phyloP scores from a whole-genome alignment of 305 asterid species.

The Striga hermonthica region DNA sequence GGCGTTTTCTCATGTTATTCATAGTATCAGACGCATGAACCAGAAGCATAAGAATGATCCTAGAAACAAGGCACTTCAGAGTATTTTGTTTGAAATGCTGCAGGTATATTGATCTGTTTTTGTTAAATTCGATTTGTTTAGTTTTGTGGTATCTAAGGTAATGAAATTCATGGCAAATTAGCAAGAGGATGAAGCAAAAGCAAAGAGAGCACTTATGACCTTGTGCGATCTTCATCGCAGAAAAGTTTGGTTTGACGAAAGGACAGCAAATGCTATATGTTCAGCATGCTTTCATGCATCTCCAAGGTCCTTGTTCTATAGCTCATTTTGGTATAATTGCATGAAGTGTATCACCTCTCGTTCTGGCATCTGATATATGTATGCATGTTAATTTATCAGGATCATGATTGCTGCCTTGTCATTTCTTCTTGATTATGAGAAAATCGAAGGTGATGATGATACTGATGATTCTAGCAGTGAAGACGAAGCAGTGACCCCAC shows the following conservation, averaged over 20 bases:
- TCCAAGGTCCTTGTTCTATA: conserved; percentile 41
- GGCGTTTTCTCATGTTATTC: conserved; percentile 74
- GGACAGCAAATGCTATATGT: conserved; percentile 88
- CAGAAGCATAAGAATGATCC: conserved; percentile 86
- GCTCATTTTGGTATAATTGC: neutral
- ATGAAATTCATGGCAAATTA: conserved; percentile 30
- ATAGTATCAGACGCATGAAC: conserved; percentile 70
- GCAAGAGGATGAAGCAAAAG: conserved; percentile 85
- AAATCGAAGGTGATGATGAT: conserved; percentile 66
- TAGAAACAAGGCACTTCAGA: conserved; percentile 75
- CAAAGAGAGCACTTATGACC: conserved; percentile 69
- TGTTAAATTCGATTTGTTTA: conserved; percentile 9
- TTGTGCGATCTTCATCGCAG: conserved; percentile 79
- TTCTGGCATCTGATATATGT: conserved; percentile 12
- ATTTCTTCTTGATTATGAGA: conserved; percentile 90
- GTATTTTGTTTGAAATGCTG: conserved; percentile 63
- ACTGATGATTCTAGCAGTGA: conserved; percentile 75
- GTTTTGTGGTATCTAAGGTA: conserved; percentile 22
- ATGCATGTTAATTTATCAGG: conserved; percentile 46
- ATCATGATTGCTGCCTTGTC: conserved; percentile 87
- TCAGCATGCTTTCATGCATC: conserved; percentile 78
- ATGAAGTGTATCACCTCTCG: conserved; percentile 15
- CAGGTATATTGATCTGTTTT: conserved; percentile 50
- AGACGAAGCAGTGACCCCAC: conserved; percentile 49
- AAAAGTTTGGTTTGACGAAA: conserved; percentile 81